Base-by-base conservation (phyloP, 192 early-diverging fungal species). In the Linnemannia elongata region DNA sequence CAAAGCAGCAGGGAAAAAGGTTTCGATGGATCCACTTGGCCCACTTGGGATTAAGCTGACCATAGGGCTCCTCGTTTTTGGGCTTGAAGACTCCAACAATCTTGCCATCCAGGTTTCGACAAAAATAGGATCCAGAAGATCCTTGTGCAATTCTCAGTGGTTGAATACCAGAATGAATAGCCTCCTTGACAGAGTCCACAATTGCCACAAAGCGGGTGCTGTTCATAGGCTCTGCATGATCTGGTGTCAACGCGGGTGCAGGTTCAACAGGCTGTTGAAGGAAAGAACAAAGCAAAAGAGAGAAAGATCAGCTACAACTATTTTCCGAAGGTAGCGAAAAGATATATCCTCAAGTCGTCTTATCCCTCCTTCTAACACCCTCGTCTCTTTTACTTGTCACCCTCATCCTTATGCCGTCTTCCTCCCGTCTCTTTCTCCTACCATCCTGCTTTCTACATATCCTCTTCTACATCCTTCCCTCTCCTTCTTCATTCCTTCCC, bases 81-180 rank as follows among this genome's bases (percentile, higher is more conserved):
- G 92, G 97, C 80, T 98, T 98, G 87, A 97, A 98, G 0, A 98
- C 96, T 8, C 96, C 97, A 6, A 98, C 94, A 76, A 95, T 95
- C 71, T 93, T 92, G 20, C 94, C 93, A 1, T 92, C 87, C n/a
- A 86, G 77, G 83, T 97, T 94, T 36, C 92, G 88, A 88, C 96
- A 97, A 88, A 98, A 98, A 76, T 98, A 98, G 2, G 95, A 96
- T n/a, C 97, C 97, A 17, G 95, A 96, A 4, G 96, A 97, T 12
- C 97, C 97, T 70, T 93, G 93, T 6, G 85, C 87, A 49, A 94
- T 95, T 39, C 92, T 89, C 0, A 83, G 73, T 0, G 93, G 91
- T 52, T 91, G 90, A 30, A 91, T 89, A 12, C 83, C 84, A 5
- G 80, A 68, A 12, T 76, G 42, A 63, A 93, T 93, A 13, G 92